Evolutionary conservation across 768 basidiomycete genomes (phyloP), one percentile per base, ranked within the genome.

Genomic region (Tricholomella constricta): DNA sequence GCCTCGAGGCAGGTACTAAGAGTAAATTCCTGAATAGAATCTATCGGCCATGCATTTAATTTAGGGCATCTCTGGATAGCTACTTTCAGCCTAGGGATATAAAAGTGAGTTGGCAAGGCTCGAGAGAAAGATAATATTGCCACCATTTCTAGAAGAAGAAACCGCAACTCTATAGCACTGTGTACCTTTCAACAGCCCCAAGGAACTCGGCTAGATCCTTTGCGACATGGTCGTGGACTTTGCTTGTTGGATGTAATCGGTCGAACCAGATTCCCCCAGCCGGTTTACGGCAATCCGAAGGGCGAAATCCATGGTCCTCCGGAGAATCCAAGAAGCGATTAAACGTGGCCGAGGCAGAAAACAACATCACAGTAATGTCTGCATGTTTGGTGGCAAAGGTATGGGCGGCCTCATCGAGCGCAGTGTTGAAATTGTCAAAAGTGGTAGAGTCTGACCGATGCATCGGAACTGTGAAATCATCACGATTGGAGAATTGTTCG

Each of bases 221-320:
- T 2, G 82, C 81, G 15, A 84, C 56, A 41, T 78, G 62, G 26
- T 76, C 70, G 56, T 84, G 82, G 36, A 83, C 73, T 52, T 63
- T 68, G 51, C 75, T 78, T 0, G 81, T 78, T 0, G 82, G 81
- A 61, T 85, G 83, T 36, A 85, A 55, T 17, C 70, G 63, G 59
- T 84, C 84, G 15, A 71, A 61, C 82, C 82, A 85, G 9, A 83
- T 71, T 2, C 56, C 59, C 7, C 81, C 79, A 2, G 66, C 70
- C 0, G 55, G 43, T 47, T 65, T 70, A 3, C 58, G 41, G 1
- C 65, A 58, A 52, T 81, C 74, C 17, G 58, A 58, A 5, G 47
- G 47, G 0, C 52, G 14, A 50, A 83, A 79, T 0, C 78, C 78
- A 53, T 77, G 70, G 0, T 54, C 50, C 5, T 57, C 55, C 1